Conservation (phyloP, 305 asterid species). For the Andrographis paniculata region DNA sequence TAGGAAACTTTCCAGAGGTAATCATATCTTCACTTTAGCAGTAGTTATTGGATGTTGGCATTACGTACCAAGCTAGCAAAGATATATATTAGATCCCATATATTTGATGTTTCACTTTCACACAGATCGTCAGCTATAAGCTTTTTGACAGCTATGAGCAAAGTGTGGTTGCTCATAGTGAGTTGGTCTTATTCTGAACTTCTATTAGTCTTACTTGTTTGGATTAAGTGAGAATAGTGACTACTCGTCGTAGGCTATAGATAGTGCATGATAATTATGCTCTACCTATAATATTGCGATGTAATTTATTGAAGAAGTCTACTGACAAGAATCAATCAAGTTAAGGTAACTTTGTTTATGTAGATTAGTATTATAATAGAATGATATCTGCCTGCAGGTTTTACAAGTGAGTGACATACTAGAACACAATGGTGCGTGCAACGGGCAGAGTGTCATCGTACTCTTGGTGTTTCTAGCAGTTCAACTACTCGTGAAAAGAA, state of each 20-base stretch:
- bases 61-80: slow-evolving; percentile 8
- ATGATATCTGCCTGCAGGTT: slow-evolving; percentile 65
- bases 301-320: not conserved
- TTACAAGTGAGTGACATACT: slow-evolving; percentile 92
- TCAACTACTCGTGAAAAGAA: slow-evolving; percentile 89
- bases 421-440: slow-evolving; percentile 88
- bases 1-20: slow-evolving; percentile 99
- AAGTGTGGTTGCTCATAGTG: not conserved
- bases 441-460: slow-evolving; percentile 72
- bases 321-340: slow-evolving; percentile 5
- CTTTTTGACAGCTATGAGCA: not conserved
- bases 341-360: slow-evolving; percentile 17
- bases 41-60: not conserved
- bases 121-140: not conserved
- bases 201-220: not conserved
- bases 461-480: slow-evolving; percentile 88
- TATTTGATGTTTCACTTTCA: no score
- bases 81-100: no score
- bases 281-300: not conserved
- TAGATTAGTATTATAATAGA: slow-evolving; percentile 14
- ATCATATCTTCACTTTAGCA: slow-evolving; percentile 11
- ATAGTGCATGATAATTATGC: not conserved
- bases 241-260: not conserved
- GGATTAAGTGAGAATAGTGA: not conserved
- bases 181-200: not conserved